A percentile compares a stretch with the other conserved stretches of the same genome.
These are phyloP conservation scores for Candida frijolesensis DNA, from an alignment of 1,139 yeast species.

Conservation along the genomic window DNA sequence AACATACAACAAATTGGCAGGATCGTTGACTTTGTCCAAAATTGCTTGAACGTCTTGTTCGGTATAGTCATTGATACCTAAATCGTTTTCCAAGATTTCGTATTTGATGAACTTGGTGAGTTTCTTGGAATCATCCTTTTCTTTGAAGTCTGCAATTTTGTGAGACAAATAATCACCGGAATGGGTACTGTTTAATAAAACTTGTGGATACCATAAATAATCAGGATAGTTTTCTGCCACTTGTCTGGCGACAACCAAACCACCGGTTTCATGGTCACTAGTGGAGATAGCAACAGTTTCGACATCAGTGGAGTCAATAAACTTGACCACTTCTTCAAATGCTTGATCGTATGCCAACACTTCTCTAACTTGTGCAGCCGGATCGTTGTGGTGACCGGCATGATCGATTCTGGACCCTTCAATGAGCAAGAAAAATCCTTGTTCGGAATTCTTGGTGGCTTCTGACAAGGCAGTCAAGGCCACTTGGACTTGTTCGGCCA, in stretches of 20 bases:
- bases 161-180: slow-evolving; percentile 68
- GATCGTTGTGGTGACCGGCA: slow-evolving; percentile 89
- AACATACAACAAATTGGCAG: slow-evolving; percentile 26
- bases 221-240: slow-evolving; percentile 43
- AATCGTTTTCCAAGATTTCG: slow-evolving; percentile 54
- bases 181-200: slow-evolving; percentile 64
- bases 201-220: slow-evolving; percentile 81
- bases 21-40: slow-evolving; percentile 21
- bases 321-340: slow-evolving; percentile 66
- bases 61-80: slow-evolving; percentile 61
- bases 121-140: slow-evolving; percentile 28
- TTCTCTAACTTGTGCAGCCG: slow-evolving; percentile 46
- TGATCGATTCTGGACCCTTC: slow-evolving; percentile 93
- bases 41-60: slow-evolving; percentile 47
- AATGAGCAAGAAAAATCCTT: slow-evolving; percentile 79
- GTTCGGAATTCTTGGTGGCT: slow-evolving; percentile 69
- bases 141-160: slow-evolving; percentile 27
- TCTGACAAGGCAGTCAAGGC: slow-evolving; percentile 66
- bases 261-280: slow-evolving; percentile 94
- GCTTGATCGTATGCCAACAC: slow-evolving; percentile 70
- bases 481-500: slow-evolving; percentile 70
- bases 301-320: slow-evolving; percentile 61
- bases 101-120: slow-evolving; percentile 45
- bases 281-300: slow-evolving; percentile 79
- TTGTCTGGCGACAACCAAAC: slow-evolving; percentile 75